Percentiles rank a stretch among this genome's conserved stretches.
These are phyloP conservation scores for Hyaloscypha hepaticicola DNA, from an alignment of 495 filamentous ascomycete species.

Conservation along the genomic window DNA sequence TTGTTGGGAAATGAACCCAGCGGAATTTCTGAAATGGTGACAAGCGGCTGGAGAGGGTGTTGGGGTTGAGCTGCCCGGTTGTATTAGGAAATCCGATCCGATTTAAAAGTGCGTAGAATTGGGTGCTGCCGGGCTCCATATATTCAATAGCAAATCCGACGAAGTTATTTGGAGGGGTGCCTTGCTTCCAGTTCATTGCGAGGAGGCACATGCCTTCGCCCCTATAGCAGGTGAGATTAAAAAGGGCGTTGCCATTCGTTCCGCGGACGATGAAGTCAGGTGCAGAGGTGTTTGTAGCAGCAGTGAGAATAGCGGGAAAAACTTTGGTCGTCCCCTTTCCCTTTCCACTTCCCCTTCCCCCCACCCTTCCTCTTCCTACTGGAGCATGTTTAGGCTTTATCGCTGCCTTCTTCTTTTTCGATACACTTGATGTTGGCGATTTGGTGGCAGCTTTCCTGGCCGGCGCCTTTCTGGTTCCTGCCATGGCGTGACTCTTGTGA, in stretches of 20 bases:
- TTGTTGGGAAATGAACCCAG: constrained; percentile 23
- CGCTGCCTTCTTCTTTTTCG: constrained; percentile 13
- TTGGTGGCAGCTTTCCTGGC: constrained; percentile 1
- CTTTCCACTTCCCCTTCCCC: neutral
- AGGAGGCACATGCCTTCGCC: constrained; percentile 27
- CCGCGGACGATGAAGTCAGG: constrained; percentile 22
- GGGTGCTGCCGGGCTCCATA: constrained; percentile 6
- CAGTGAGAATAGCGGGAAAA: neutral
- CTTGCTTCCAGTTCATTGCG: constrained; percentile 25
- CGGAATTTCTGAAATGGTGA: constrained; percentile 25
- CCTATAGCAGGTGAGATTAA: constrained; percentile 19
- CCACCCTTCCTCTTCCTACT: constrained; percentile 3
- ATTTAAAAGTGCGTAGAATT: constrained; percentile 16
- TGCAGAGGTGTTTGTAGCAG: constrained; percentile 14
- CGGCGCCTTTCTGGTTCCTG: constrained; percentile 11
- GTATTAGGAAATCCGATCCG: constrained; percentile 20
- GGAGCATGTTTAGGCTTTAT: neutral
- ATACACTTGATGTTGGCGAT: constrained; percentile 4
- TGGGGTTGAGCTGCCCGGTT: constrained; percentile 14
- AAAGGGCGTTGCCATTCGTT: constrained; percentile 20
- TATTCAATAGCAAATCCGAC: constrained; percentile 26
- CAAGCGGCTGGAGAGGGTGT: constrained; percentile 25
- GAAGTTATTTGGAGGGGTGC: constrained; percentile 20
- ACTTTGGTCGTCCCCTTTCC: constrained; percentile 5
- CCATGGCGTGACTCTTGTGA: constrained; percentile 18